A percentile compares a stretch with the other conserved stretches of the same genome.
These are phyloP conservation scores for Neopestalotiopsis sp. DNA, from an alignment of 2,329 filamentous ascomycete species.

Conservation along the genomic window DNA sequence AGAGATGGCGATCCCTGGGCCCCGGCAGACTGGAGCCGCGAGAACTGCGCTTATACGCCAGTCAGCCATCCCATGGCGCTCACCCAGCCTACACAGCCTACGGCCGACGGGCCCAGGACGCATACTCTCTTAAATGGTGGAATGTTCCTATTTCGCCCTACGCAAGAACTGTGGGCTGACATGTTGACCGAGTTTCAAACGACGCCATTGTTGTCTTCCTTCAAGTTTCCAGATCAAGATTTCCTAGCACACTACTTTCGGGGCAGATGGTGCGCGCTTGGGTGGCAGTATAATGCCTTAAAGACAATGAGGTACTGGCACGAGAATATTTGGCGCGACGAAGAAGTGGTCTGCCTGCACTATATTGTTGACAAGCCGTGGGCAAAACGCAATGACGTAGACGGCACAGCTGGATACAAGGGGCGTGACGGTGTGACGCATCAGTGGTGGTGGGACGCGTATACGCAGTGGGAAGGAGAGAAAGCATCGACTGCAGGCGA, in stretches of 20 bases:
- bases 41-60: conserved; percentile 54
- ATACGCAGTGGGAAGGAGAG: conserved; percentile 41
- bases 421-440: conserved; percentile 57
- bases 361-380: conserved; percentile 63
- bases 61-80: conserved; percentile 41
- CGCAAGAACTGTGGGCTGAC: conserved; percentile 38
- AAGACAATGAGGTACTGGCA: conserved; percentile 61
- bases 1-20: conserved; percentile 55
- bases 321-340: conserved; percentile 52
- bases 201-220: conserved; percentile 42
- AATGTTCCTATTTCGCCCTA: conserved; percentile 55
- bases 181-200: conserved; percentile 45
- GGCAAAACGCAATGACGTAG: conserved; percentile 44
- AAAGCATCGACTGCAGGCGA: neutral
- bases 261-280: conserved; percentile 46
- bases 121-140: conserved; percentile 55
- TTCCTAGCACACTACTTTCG: conserved; percentile 55
- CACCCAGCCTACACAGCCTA: conserved; percentile 36
- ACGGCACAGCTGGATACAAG: conserved; percentile 51
- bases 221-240: conserved; percentile 59
- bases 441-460: conserved; percentile 57
- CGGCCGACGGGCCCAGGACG: conserved; percentile 36
- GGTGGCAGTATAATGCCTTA: conserved; percentile 57
- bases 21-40: conserved; percentile 48
- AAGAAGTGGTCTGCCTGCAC: conserved; percentile 51